Percentiles rank a stretch among this genome's conserved stretches.
Evolutionary conservation across 352 stramenopile genomes (phyloP).

Genomic region (Globisporangium nodosum): DNA sequence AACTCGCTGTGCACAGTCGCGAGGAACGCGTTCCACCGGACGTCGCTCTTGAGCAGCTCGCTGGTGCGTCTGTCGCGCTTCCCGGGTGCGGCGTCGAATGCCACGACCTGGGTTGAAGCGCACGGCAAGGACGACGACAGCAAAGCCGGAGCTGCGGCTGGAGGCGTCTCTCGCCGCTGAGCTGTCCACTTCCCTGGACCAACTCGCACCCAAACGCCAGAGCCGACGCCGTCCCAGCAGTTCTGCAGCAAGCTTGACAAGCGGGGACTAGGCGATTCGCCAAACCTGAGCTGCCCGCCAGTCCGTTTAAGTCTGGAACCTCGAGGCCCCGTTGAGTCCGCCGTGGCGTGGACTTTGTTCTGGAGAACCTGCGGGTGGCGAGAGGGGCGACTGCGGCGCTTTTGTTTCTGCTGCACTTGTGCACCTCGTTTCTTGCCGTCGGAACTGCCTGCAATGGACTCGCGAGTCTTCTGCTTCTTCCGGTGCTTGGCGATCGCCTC

Average conservation of each 20-base stretch:
- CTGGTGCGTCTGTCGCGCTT: not conserved
- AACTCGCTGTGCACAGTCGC: conserved; percentile 5
- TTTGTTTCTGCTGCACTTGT: not conserved
- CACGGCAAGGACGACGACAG: not conserved
- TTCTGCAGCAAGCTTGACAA: not conserved
- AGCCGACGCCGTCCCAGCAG: not conserved
- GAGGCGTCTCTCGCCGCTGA: conserved; percentile 1
- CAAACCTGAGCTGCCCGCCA: not conserved
- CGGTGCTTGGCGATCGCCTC: conserved; percentile 22
- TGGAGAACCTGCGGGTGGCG: not conserved
- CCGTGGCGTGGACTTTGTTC: not conserved
- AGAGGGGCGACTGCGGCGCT: not conserved
- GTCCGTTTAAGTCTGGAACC: not conserved
- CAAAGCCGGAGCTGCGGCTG: not conserved
- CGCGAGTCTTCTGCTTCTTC: conserved; percentile 10
- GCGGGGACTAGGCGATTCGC: not conserved
- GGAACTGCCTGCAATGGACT: not conserved
- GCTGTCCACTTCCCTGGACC: conserved; percentile 19
- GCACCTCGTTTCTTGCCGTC: not conserved
- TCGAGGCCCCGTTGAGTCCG: not conserved
- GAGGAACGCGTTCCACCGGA: conserved; percentile 25
- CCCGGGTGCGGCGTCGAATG: not conserved
- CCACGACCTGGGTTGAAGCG: conserved; percentile 10
- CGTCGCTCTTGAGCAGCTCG: conserved; percentile 27
- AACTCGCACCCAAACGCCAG: conserved; percentile 19